A percentile compares a stretch with the other conserved stretches of the same genome.
phyloP scores from a whole-genome alignment of 768 basidiomycete genomes.

The Trametes punicea region DNA sequence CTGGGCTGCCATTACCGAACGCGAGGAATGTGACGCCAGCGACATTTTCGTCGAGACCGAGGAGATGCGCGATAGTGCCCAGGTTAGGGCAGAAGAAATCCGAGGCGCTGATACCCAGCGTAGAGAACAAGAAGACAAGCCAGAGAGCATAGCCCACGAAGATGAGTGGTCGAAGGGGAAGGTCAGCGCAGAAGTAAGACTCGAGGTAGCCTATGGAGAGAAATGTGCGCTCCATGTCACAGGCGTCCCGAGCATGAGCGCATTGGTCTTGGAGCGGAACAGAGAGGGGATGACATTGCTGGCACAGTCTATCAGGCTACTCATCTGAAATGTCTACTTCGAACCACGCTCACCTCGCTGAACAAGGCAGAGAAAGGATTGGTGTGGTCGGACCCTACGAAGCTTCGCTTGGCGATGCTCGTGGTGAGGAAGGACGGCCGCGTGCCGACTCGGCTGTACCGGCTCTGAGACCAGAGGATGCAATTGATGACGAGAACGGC shows the following conservation, averaged over 20 bases:
- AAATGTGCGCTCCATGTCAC: conserved; percentile 58
- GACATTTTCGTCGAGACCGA: conserved; percentile 88
- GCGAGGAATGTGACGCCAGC: conserved; percentile 97
- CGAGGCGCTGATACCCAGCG: conserved; percentile 89
- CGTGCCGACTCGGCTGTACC: conserved; percentile 25
- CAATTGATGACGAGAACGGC: conserved; percentile 52
- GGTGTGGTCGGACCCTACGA: not conserved
- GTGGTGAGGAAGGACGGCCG: conserved; percentile 3
- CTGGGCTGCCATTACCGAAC: conserved; percentile 96
- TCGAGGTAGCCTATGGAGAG: conserved; percentile 68
- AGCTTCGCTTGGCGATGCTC: conserved; percentile 12
- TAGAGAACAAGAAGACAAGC: conserved; percentile 92
- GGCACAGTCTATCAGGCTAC: not conserved
- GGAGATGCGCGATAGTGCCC: conserved; percentile 78
- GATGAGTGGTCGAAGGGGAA: conserved; percentile 50
- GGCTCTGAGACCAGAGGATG: conserved; percentile 58
- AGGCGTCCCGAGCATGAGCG: conserved; percentile 53
- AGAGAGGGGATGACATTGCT: conserved; percentile 65
- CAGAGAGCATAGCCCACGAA: conserved; percentile 69
- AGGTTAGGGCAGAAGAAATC: conserved; percentile 99
- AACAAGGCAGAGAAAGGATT: not conserved
- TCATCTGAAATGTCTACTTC: not conserved
- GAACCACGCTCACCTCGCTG: not conserved
- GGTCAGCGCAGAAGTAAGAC: conserved; percentile 65
- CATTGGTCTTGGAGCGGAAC: conserved; percentile 59